Evolutionary conservation across 352 stramenopile species (phyloP), one percentile per base, ranked within the genome.

Genomic region (Phytophthora melonis): DNA sequence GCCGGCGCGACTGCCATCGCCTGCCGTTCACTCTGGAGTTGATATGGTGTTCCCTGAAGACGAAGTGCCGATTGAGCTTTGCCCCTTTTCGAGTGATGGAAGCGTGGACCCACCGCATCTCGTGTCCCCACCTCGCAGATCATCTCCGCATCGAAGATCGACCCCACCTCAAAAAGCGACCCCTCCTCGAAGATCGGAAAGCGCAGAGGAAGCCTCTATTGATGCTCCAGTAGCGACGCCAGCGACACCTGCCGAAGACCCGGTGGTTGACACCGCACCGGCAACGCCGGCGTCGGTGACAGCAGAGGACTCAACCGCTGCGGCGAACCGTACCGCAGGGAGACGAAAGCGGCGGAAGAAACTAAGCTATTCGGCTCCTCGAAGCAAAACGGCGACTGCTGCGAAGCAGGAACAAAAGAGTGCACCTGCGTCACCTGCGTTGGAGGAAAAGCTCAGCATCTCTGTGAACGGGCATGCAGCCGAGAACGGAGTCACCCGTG

Each of bases 341-440:
- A 84, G 77, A 57, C 76, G 83, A 47, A 89, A 86, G 34, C 83
- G 83, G 14, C 79, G 66, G 43, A 91, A 86, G 58, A 84, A 77
- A 62, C 55, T 80, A 23, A 79, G 54, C 36, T 88, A 74, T 63
- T 80, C 76, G 13, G 64, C 39, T 27, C 11, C 68, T 41, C 68
- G 72, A 41, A 80, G 41, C 47, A 75, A 64, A 45, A 5, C 61
- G n/a, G 34, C 58, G 7, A 57, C 55, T 14, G 77, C 68, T 47
- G 32, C 23, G 11, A 77, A 68, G 23, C 62, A 74, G 39, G 78
- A 77, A 23, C 54, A 70, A 21, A 71, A 63, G 45, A 70, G 19
- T 16, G 63, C 71, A 8, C 39, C 55, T 3, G 47, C 30, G 1
- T 82, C 68, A 11, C 55, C 58, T 45, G 41, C 56, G 34, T 32